A percentile compares a stretch with the other conserved stretches of the same genome.
These are phyloP conservation scores for Pseudogymnoascus sp. DNA, from an alignment of 2,329 filamentous ascomycete genomes.

Conservation along the genomic window DNA sequence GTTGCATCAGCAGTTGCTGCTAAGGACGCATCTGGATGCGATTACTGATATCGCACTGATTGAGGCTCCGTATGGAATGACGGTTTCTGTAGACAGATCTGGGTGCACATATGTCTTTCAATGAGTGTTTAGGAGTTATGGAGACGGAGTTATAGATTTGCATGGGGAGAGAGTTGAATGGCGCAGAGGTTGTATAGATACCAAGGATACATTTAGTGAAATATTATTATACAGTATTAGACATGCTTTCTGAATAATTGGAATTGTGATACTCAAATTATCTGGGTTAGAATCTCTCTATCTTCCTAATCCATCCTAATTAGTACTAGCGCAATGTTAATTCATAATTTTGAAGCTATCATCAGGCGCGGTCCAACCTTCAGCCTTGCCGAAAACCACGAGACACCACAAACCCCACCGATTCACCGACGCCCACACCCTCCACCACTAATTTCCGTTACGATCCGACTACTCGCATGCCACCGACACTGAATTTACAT, in stretches of 20 bases:
- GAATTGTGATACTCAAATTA: background rate
- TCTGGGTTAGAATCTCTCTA: background rate
- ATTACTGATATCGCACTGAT: conserved; percentile 83
- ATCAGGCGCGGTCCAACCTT: conserved; percentile 5
- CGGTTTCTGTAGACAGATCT: conserved; percentile 78
- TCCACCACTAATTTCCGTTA: background rate
- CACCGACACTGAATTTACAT: background rate
- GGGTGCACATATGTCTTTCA: conserved; percentile 79
- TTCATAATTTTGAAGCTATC: conserved; percentile 8
- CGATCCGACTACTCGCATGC: background rate
- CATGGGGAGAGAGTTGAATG: background rate
- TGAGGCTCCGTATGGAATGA: conserved; percentile 86
- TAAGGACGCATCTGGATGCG: conserved; percentile 79
- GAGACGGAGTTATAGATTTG: conserved; percentile 3
- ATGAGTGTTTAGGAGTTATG: conserved; percentile 12
- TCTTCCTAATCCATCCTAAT: background rate
- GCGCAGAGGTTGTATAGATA: conserved; percentile 7
- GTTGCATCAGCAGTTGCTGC: conserved; percentile 74
- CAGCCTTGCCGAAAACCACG: conserved; percentile 10
- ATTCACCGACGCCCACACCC: background rate
- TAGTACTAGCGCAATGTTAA: background rate
- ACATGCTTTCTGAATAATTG: background rate
- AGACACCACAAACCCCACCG: conserved; percentile 1
- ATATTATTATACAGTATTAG: background rate
- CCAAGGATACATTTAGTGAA: background rate